Percentiles rank a stretch among this genome's conserved stretches.
Evolutionary conservation across 306 rosid species (phyloP).

Genomic region (Parietaria judaica): DNA sequence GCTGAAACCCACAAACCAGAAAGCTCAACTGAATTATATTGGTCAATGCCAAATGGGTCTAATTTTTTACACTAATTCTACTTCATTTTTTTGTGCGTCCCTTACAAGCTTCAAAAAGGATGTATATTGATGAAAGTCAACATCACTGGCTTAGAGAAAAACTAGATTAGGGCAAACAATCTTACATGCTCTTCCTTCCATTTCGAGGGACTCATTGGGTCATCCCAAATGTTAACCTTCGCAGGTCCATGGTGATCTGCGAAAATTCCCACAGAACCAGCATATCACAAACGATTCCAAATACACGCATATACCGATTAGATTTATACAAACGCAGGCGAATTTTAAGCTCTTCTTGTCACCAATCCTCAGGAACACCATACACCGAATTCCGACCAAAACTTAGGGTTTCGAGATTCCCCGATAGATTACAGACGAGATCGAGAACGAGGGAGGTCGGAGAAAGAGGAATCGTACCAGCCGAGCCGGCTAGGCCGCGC

Average conservation of each 20-base stretch:
- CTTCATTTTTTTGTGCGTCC: too few species aligned
- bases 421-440: constrained; percentile 13
- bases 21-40: too few species aligned
- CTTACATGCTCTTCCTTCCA: constrained; percentile 99
- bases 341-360: background rate
- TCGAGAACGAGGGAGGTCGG: constrained; percentile 16
- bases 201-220: constrained; percentile 83
- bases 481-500: constrained; percentile 80
- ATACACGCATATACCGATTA: background rate
- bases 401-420: background rate
- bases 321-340: background rate
- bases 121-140: background rate
- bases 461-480: constrained; percentile 37
- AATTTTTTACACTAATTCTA: too few species aligned
- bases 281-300: constrained; percentile 1
- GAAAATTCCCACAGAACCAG: too few species aligned
- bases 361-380: background rate
- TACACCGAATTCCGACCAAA: background rate
- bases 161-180: background rate
- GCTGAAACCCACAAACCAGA: background rate
- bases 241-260: constrained; percentile 88
- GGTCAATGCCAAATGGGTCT: too few species aligned
- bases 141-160: background rate
- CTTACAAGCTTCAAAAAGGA: background rate
- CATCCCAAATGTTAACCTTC: constrained; percentile 64